Conservation (phyloP, 164 flowering plant genomes). For the Magnolia sinica region DNA sequence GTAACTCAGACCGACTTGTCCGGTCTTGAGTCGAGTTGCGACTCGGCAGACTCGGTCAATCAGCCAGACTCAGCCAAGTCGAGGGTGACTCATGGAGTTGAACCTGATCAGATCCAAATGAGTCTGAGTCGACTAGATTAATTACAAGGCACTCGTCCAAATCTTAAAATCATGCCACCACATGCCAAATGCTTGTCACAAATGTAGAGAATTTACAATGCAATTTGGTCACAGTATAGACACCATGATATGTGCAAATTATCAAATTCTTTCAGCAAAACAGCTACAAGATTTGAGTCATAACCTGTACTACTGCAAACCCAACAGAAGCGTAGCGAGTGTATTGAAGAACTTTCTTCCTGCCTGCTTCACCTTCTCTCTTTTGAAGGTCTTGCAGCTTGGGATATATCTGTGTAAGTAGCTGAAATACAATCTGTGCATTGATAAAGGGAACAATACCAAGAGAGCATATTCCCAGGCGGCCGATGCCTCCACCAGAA, state of each 20-base stretch:
- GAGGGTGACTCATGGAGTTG: no score
- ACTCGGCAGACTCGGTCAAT: no score
- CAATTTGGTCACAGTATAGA: not conserved
- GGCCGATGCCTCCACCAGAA: conserved; percentile 99
- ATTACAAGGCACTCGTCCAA: no score
- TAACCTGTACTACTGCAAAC: conserved; percentile 93
- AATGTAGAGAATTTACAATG: not conserved
- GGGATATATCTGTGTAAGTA: conserved; percentile 89
- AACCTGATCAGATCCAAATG: no score
- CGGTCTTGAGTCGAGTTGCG: no score
- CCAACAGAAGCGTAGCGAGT: conserved; percentile 99
- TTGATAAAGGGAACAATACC: conserved; percentile 99
- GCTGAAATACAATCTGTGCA: conserved; percentile 96
- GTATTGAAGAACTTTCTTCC: conserved; percentile 91
- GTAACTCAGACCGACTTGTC: no score
- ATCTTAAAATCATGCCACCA: no score
- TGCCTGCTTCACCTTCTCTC: conserved; percentile 99
- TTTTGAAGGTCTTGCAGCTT: conserved; percentile 99
- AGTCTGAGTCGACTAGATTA: no score
- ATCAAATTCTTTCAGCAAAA: not conserved
- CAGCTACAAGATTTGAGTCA: not conserved
- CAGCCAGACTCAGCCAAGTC: no score
- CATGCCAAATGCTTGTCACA: not conserved
- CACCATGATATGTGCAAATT: not conserved
- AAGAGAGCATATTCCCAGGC: conserved; percentile 95